Conservation (phyloP, 176 grass and related monocot species). For the Saccharum officinarum region DNA sequence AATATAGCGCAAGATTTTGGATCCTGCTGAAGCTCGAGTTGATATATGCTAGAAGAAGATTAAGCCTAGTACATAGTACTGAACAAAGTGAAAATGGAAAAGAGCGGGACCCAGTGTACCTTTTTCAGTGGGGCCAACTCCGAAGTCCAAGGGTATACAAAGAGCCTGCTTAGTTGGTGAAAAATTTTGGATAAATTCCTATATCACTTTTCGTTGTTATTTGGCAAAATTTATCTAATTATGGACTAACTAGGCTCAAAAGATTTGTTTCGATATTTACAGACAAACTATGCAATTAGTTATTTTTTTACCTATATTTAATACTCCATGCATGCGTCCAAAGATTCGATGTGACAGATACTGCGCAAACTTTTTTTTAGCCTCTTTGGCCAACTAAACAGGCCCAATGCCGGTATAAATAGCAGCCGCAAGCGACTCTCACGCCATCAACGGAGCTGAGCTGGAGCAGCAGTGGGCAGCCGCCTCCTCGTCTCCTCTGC, state of each 20-base stretch:
- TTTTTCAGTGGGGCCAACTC: not conserved
- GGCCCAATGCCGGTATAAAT: constrained; percentile 2
- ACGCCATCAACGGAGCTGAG: not conserved
- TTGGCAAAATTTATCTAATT: too few relatives aligned
- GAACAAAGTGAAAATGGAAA: not conserved
- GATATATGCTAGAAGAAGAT: not conserved
- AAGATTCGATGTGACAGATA: too few relatives aligned
- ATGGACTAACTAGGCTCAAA: too few relatives aligned
- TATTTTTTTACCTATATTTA: too few relatives aligned
- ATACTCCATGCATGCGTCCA: too few relatives aligned
- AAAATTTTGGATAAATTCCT: too few relatives aligned
- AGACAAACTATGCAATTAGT: too few relatives aligned
- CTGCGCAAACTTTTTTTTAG: too few relatives aligned
- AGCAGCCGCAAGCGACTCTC: not conserved
- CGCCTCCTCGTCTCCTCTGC: too few relatives aligned
- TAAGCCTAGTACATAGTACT: not conserved
- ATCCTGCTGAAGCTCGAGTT: not conserved
- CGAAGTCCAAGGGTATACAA: not conserved
- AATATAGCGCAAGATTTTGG: not conserved
- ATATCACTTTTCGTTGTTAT: too few relatives aligned
- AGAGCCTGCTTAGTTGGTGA: not conserved
- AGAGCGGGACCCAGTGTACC: not conserved
- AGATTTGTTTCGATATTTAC: too few relatives aligned
- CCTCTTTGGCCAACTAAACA: too few relatives aligned
- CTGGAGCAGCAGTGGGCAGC: not conserved